Conservation (phyloP, 345 rosid genomes). For the Turnera subulata region DNA sequence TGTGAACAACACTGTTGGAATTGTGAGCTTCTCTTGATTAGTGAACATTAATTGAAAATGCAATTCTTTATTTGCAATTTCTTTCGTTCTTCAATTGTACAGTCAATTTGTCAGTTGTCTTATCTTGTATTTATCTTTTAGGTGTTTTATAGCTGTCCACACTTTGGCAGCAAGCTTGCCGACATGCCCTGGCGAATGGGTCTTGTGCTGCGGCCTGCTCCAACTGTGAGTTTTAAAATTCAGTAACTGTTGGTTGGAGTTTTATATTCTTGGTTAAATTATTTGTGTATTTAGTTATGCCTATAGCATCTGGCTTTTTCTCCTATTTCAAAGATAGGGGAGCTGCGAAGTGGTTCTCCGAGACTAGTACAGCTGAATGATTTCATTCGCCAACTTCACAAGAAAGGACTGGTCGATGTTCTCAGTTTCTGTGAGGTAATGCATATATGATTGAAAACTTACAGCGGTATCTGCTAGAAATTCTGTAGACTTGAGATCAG, state of each 20-base stretch:
- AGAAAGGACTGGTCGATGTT: conserved; percentile 74
- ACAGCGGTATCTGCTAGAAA: no score
- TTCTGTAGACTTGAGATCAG: no score
- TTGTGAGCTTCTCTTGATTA: conserved; percentile 47
- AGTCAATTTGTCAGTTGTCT: no score
- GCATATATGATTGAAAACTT: no score
- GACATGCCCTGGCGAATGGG: conserved; percentile 99
- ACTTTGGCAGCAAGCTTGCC: conserved; percentile 96
- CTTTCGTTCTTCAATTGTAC: no score
- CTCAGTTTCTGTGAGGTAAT: conserved; percentile 96
- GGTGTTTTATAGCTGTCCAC: conserved; percentile 98
- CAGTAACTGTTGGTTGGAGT: conserved; percentile 1
- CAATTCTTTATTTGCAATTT: no score
- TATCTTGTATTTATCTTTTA: conserved; percentile 22
- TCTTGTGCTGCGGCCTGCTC: conserved; percentile 92
- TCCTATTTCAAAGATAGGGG: conserved; percentile 65
- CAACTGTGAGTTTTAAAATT: conserved; percentile 55
- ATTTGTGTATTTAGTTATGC: conserved; percentile 7
- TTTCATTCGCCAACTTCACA: conserved; percentile 72
- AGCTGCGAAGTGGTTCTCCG: conserved; percentile 92
- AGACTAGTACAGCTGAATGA: conserved; percentile 79
- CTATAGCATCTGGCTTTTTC: conserved; percentile 12
- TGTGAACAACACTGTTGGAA: conserved; percentile 85
- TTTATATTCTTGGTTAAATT: not conserved
- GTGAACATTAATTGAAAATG: no score